phyloP scores from a whole-genome alignment of 139 green algal genomes.

The Chlamydomonas schloesseri region DNA sequence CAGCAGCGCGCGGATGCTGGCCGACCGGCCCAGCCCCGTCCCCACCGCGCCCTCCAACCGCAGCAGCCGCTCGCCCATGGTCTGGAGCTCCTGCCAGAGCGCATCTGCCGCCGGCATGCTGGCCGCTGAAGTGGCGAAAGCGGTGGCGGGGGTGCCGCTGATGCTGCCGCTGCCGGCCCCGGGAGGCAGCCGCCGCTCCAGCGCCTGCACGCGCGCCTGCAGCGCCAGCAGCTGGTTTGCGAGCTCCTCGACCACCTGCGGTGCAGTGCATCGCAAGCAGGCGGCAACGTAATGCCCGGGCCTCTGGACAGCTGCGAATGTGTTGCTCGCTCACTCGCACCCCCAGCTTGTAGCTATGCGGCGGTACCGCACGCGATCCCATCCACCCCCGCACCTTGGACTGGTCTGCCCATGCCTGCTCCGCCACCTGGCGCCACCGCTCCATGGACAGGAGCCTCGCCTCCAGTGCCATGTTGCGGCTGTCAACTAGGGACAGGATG shows the following conservation, averaged over 20 bases:
- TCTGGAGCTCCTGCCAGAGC: neutral
- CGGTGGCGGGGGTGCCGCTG: neutral
- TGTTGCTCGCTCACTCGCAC: too few relatives aligned
- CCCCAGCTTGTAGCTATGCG: neutral
- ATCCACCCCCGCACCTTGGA: neutral
- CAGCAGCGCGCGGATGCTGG: neutral
- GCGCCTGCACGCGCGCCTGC: conserved; percentile 1
- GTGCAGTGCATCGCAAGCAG: too few relatives aligned
- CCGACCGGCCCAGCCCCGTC: too few relatives aligned
- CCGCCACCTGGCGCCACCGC: neutral
- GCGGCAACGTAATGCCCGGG: neutral
- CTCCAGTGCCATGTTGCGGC: conserved; percentile 27
- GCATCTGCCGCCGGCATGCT: too few relatives aligned
- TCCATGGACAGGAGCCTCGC: conserved; percentile 10
- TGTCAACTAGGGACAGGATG: conserved; percentile 30
- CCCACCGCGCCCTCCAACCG: neutral
- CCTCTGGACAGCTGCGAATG: too few relatives aligned
- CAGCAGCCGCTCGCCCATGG: neutral
- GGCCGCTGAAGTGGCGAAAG: neutral
- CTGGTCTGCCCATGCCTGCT: conserved; percentile 32
- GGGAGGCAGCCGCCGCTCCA: neutral
- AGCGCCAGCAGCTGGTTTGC: neutral
- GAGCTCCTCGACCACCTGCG: conserved; percentile 6
- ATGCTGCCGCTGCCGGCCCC: neutral
- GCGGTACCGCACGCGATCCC: neutral